Base-by-base conservation (phyloP, 2,329 filamentous ascomycete species). In the Aspergillus sp. region DNA sequence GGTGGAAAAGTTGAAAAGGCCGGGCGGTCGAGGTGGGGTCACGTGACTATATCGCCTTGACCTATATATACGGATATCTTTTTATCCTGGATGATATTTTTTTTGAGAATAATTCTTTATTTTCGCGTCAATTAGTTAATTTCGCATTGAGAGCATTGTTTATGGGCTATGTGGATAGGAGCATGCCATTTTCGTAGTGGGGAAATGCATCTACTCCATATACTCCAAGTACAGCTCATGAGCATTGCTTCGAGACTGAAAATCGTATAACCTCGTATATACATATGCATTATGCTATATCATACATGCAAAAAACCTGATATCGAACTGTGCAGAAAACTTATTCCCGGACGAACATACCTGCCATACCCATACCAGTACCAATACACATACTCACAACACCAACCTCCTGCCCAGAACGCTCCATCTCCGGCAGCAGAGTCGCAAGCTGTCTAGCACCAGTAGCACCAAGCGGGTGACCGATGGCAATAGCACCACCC, bases 391-490 rank as follows among this genome's bases (percentile, higher is more conserved):
- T 97, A 65, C 86, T 93, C 15, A 89, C 95, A 62, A 97, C 73
- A 53, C 96, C 70, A 57, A 95, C 77, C 86, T 90, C 95, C 80
- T 90, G 91, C 78, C 89, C 88, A 53, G 83, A 83, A 63, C 88
- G 81, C 63, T 88, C 78, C 60, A 84, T 83, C 77, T 95, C 90
- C 62, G 86, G 90, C 63, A 96, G 69, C 17, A 91, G 87, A 0
- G 93, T 97, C 51, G 93, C 89, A 56, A 97, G 88, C 79, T 95
- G 86, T 55, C 91, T 76, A 13, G 87, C 89, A n/a, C 89, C 89
- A 1, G 91, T 96, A 3, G 90, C 90, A 10, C 91, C 91, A 2
- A 96, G 77, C 2, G 91, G 91, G 67, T 96, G 91, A 2, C 91
- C 91, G 27, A 96, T 71, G 6, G 91, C 91, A 68, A 96, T 96